A percentile compares a stretch with the other conserved stretches of the same genome.
phyloP scores from a whole-genome alignment of 129 eudicot species.

The Scalesia atractyloides region DNA sequence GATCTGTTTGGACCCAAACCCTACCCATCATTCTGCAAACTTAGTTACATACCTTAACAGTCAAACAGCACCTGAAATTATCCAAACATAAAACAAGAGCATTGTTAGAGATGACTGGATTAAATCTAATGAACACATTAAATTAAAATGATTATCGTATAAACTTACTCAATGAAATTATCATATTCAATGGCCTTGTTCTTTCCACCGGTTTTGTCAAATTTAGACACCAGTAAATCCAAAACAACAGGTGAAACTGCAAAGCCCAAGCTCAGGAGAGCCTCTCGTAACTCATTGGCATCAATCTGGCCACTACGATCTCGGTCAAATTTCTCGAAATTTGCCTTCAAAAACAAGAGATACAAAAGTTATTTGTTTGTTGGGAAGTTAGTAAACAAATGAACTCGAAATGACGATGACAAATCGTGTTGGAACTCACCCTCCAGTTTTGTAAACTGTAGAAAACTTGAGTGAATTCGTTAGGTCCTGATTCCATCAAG shows the following conservation, averaged over 20 bases:
- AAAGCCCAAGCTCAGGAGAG: slow-evolving; percentile 78
- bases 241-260: slow-evolving; percentile 62
- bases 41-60: slow-evolving; percentile 71
- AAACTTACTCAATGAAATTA: slow-evolving; percentile 87
- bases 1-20: slow-evolving; percentile 6
- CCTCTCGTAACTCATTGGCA: slow-evolving; percentile 69
- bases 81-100: neutral
- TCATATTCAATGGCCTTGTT: slow-evolving; percentile 85
- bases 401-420: neutral
- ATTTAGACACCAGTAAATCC: slow-evolving; percentile 79
- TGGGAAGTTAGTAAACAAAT: neutral
- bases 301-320: slow-evolving; percentile 93
- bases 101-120: slow-evolving; percentile 19
- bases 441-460: slow-evolving; percentile 92
- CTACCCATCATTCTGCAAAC: neutral
- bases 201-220: slow-evolving; percentile 79
- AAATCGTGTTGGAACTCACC: slow-evolving; percentile 44
- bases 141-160: neutral
- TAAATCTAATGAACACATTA: neutral
- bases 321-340: slow-evolving; percentile 77
- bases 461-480: slow-evolving; percentile 73
- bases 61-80: slow-evolving; percentile 83
- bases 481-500: slow-evolving; percentile 64
- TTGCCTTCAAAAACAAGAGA: slow-evolving; percentile 41
- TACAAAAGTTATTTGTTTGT: neutral